Percentiles rank a stretch among this genome's conserved stretches.
Conservation (phyloP, 805 yeast genomes). For the Jamesozyma spencerorum region DNA sequence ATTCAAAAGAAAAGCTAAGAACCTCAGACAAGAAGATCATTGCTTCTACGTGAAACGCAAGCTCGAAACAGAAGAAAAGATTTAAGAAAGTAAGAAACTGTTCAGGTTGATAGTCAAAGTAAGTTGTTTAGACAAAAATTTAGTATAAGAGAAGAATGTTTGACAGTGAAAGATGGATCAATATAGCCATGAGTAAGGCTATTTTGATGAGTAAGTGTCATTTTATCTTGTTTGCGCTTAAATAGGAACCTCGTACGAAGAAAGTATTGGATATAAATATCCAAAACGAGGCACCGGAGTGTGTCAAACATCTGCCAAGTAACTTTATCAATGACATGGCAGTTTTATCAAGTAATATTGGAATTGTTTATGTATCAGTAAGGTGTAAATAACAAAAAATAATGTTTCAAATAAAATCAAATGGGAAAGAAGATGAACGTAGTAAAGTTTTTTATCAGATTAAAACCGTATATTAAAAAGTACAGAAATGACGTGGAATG, state of each 20-base stretch:
- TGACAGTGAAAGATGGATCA: slow-evolving; percentile 55
- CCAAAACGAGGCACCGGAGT: slow-evolving; percentile 14
- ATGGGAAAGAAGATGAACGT: slow-evolving; percentile 4
- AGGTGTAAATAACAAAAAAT: neutral
- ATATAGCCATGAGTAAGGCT: slow-evolving; percentile 36
- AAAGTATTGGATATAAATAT: neutral
- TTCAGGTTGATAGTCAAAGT: no score
- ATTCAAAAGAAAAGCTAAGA: no score
- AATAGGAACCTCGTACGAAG: slow-evolving; percentile 48
- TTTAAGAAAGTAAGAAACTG: no score
- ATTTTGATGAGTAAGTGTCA: slow-evolving; percentile 70
- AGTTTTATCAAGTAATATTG: no score
- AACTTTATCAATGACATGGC: no score
- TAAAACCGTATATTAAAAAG: slow-evolving; percentile 10
- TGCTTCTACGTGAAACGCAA: no score
- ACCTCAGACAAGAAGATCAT: neutral
- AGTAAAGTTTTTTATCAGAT: slow-evolving; percentile 8
- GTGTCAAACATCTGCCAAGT: slow-evolving; percentile 18
- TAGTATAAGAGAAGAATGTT: slow-evolving; percentile 7
- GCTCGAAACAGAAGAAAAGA: no score
- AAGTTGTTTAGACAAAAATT: no score
- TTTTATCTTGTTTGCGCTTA: slow-evolving; percentile 63
- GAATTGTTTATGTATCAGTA: no score
- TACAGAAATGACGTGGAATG: slow-evolving; percentile 16
- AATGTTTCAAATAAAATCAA: slow-evolving; percentile 1